Base-by-base conservation (phyloP, 2,329 filamentous ascomycete species). In the Pseudodiploospora longispora region DNA sequence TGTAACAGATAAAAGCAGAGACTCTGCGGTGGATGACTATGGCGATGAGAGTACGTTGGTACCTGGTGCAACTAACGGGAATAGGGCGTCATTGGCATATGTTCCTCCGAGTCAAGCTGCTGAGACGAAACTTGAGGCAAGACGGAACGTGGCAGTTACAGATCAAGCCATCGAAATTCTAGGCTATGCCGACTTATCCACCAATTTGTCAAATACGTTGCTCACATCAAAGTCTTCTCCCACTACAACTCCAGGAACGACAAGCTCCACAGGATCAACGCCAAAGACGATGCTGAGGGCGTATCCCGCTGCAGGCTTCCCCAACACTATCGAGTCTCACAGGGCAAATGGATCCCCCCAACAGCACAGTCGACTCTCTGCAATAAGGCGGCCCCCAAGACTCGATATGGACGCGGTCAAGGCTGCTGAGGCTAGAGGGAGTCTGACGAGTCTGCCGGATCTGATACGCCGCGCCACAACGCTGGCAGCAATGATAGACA, bases 401-500 rank as follows among this genome's bases (percentile, higher is more conserved):
- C 69, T 96, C 4, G 82, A 96, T 58, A 83, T 96, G 27, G 83
- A 90, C 57, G 86, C 86, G 4, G 85, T 95, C 4, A 78, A 81
- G 51, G 81, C 84, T 41, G 86, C 87, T 10, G 88, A 96, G 62
- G 79, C 84, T 1, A 80, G 93, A 57, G 90, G 88, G 4, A 96
- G 90, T 60, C 72, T 95, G 50, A 97, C 93, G 2, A 96, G 90
- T 64, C 69, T 98, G 47, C 85, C 90, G 0, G 93, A 97, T 60
- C 69, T 98, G 48, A 97, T 98, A 53, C 77, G 81, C 56, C 80
- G 93, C 54, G 93, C 93, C 8, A 97, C 91, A 1, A 81, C 80
- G 52, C 70, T 97, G 33, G 91, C 90, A 10, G 80, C 87, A 0
- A 89, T 95, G 64, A 82, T 98, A 47, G 91, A 97, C 56, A 82